Percentiles rank a stretch among this genome's conserved stretches.
Conservation (phyloP, 306 rosid species). For the Chamaecrista fasciculata region DNA sequence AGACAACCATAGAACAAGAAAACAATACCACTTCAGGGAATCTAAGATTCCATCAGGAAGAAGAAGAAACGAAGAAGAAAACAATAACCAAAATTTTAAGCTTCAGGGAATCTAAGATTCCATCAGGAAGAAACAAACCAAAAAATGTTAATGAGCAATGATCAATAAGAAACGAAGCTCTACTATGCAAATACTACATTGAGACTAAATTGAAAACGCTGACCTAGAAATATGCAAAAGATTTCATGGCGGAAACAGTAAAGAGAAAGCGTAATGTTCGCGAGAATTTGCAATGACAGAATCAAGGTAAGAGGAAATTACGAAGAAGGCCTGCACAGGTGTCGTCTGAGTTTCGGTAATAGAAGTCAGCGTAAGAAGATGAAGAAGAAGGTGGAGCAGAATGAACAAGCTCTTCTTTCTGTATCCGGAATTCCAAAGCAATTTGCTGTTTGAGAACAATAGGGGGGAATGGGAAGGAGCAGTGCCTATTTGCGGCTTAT, state of each 20-base stretch:
- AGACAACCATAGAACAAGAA: neutral
- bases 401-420: neutral
- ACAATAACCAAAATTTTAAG: neutral
- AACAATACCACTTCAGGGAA: neutral
- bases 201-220: neutral
- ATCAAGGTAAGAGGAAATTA: neutral
- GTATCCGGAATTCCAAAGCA: neutral
- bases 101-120: neutral
- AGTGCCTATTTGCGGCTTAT: neutral
- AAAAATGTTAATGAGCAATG: neutral
- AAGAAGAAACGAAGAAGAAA: neutral
- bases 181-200: neutral
- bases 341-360: constrained; percentile 1
- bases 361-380: constrained; percentile 27
- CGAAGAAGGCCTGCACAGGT: constrained; percentile 28
- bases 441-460: neutral
- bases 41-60: neutral
- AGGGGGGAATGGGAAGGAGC: neutral
- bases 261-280: neutral
- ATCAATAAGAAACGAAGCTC: neutral
- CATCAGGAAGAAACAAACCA: neutral
- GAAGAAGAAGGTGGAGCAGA: constrained; percentile 17
- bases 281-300: constrained; percentile 8
- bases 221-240: neutral
- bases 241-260: neutral